A percentile compares a stretch with the other conserved stretches of the same genome.
Conservation (phyloP, 352 stramenopile genomes). For the Phytophthora colocasiae region DNA sequence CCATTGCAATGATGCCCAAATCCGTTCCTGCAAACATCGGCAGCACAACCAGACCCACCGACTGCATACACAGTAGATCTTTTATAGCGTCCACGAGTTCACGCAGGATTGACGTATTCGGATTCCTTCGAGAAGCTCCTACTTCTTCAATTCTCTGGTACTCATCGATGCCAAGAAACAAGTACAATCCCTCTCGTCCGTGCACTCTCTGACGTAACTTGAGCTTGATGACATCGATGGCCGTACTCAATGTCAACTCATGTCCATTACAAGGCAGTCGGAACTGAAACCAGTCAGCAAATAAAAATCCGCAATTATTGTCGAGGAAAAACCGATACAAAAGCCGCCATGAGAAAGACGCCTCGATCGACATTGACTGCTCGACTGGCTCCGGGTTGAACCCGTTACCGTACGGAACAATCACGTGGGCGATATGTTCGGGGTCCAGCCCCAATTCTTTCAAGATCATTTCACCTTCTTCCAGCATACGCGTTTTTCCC, state of each 20-base stretch:
- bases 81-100: constrained; percentile 13
- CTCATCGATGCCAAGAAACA: constrained; percentile 46
- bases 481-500: constrained; percentile 44
- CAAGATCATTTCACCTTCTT: constrained; percentile 42
- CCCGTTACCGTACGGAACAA: constrained; percentile 29
- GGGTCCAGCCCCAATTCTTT: constrained; percentile 26
- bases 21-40: constrained; percentile 24
- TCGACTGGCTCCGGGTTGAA: constrained; percentile 29
- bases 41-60: constrained; percentile 11
- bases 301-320: constrained; percentile 32
- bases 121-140: neutral
- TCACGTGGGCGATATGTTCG: constrained; percentile 29
- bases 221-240: constrained; percentile 11
- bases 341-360: constrained; percentile 30
- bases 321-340: constrained; percentile 42
- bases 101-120: constrained; percentile 8
- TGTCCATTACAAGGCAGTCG: constrained; percentile 12
- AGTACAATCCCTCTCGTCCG: constrained; percentile 20
- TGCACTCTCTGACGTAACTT: constrained; percentile 15
- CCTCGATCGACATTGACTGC: constrained; percentile 41
- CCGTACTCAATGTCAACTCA: neutral
- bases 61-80: neutral
- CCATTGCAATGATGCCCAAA: constrained; percentile 11
- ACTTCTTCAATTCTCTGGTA: constrained; percentile 41
- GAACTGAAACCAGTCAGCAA: constrained; percentile 9